These are phyloP conservation scores for Parietaria judaica DNA, from an alignment of 306 rosid species.

Conservation along the genomic window DNA sequence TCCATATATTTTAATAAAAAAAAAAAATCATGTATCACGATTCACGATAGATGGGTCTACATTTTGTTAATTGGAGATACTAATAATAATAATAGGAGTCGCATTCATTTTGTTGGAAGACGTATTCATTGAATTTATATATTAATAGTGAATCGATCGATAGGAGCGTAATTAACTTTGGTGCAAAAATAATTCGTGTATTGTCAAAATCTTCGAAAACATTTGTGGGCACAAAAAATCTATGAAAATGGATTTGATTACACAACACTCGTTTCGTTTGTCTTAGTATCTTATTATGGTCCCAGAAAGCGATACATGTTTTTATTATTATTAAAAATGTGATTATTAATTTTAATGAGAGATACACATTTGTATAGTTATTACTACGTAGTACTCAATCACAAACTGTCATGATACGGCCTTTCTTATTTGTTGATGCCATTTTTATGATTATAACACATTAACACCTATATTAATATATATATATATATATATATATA, in stretches of 20 bases:
- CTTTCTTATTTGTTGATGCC: background rate
- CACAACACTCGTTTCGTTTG: background rate
- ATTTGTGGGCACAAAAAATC: background rate
- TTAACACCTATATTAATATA: background rate
- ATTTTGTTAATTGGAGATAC: too few relatives aligned
- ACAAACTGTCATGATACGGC: slow-evolving; percentile 2
- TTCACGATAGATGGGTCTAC: too few relatives aligned
- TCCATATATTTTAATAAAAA: too few relatives aligned
- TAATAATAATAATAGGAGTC: too few relatives aligned
- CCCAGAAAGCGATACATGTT: slow-evolving; percentile 4
- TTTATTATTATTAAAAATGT: background rate
- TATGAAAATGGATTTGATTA: background rate
- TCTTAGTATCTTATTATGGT: slow-evolving; percentile 2
- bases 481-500: too few relatives aligned
- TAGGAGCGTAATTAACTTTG: too few relatives aligned
- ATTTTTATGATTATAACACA: background rate
- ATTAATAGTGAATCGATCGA: too few relatives aligned
- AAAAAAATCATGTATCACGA: too few relatives aligned
- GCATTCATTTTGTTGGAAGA: too few relatives aligned
- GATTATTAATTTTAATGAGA: background rate
- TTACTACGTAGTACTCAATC: slow-evolving; percentile 1
- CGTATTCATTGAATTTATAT: too few relatives aligned
- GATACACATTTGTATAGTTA: background rate
- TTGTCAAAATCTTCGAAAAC: background rate
- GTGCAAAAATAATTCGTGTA: too few relatives aligned